Evolutionary conservation across 345 rosid species (phyloP).

Genomic region (Ricinus communis): DNA sequence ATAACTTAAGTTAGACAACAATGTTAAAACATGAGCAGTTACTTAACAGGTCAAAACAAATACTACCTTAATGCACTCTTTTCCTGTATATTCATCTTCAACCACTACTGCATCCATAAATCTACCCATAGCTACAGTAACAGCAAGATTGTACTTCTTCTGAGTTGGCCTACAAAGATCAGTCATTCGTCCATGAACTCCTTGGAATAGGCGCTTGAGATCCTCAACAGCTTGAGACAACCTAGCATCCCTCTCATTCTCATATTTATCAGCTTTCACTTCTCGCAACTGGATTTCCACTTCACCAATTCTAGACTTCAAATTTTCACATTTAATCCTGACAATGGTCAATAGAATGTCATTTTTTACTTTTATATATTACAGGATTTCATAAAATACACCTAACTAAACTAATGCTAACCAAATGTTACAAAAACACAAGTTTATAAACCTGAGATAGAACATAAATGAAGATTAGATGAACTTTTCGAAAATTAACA

Average conservation of each 20-base stretch:
- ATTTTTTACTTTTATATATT: not conserved
- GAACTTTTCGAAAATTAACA: not conserved
- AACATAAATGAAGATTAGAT: not conserved
- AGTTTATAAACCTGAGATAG: not conserved
- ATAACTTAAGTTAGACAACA: not conserved
- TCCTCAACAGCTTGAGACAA: slow-evolving; percentile 88
- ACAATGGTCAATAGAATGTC: not conserved
- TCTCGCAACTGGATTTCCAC: slow-evolving; percentile 85
- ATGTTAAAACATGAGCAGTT: slow-evolving; percentile 18
- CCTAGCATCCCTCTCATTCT: slow-evolving; percentile 87
- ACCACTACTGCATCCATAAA: slow-evolving; percentile 99
- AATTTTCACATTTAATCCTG: slow-evolving; percentile 68
- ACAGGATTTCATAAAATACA: not conserved
- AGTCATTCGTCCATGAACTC: slow-evolving; percentile 98
- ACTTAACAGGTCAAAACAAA: slow-evolving; percentile 8
- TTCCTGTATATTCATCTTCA: slow-evolving; percentile 91
- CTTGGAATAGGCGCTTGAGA: slow-evolving; percentile 86
- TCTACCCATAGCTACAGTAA: slow-evolving; percentile 97
- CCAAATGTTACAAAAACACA: not conserved
- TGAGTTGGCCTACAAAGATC: slow-evolving; percentile 92
- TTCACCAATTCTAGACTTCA: slow-evolving; percentile 76
- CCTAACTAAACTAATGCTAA: not conserved
- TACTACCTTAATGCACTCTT: slow-evolving; percentile 95
- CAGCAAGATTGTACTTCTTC: slow-evolving; percentile 93
- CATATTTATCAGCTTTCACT: slow-evolving; percentile 85